Base-by-base conservation (phyloP, 345 rosid species). In the Eucalyptus decipiens region DNA sequence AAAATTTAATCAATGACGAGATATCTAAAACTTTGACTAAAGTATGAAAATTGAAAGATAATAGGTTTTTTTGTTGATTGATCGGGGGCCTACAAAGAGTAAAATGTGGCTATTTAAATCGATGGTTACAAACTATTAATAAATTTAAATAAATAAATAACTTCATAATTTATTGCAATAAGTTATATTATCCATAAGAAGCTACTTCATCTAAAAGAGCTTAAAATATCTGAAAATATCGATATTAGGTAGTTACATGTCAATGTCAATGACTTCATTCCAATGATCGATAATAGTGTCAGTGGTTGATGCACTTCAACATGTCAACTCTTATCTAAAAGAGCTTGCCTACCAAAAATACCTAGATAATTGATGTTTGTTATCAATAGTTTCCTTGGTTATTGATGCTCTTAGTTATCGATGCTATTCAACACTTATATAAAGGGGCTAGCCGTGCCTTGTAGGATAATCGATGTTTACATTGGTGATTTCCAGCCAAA, bases 391-490 rank as follows among this genome's bases (percentile, higher is more conserved):
- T 24, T 56, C 62, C 1, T 56, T 56, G 6, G 1, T 56, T 10
- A 56, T 56, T 24, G 12, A 24, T 56, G 13, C 62, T 56, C 28
- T 56, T 56, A 56, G 62, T 56, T 56, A 56, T 56, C 0, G 13
- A 56, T 56, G 62, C 2, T 56, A 4, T 52, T 56, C 28, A 24
- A 24, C 62, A 23, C 62, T 24, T 56, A 24, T 56, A 30, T 56
- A 56, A 56, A 56, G 24, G 14, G 13, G 14, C 30, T 56, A 9
- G 21, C 1, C 58, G 0, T 19, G 58, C 58, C 58, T 52, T 52
- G 26, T 8, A 19, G n/a, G n/a, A n/a, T 21, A 52, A 52, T 0
- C 0, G 0, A 52, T 21, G 26, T 52, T 52, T 8, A 52, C 2
- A 4, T 52, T 52, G 0, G 26, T 52, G 11, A 52, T 52, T 21